These are phyloP conservation scores for Kurtzmaniella quercitrusa DNA, from an alignment of 1,139 yeast species.

Conservation along the genomic window DNA sequence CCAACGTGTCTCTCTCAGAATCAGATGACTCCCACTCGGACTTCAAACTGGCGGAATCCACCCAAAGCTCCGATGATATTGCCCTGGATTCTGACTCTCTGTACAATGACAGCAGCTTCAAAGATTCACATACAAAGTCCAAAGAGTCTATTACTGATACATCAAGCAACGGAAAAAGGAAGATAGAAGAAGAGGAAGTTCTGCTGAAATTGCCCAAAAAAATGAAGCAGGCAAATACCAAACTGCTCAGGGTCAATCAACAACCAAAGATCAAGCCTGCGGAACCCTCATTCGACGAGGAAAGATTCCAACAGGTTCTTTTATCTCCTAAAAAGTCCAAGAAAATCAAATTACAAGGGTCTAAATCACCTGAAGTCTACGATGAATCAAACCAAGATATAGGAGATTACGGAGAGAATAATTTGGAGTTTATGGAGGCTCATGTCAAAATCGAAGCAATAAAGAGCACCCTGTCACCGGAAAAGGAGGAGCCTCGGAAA, in stretches of 20 bases:
- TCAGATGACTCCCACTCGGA: not conserved
- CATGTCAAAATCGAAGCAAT: constrained; percentile 9
- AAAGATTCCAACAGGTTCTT: constrained; percentile 10
- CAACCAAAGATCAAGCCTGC: not conserved
- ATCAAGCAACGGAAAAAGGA: not conserved
- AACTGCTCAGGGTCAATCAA: not conserved
- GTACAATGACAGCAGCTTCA: not conserved
- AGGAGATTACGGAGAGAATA: constrained; percentile 35
- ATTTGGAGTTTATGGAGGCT: constrained; percentile 23
- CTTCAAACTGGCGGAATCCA: not conserved
- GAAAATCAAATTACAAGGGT: constrained; percentile 15
- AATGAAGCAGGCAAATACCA: not conserved
- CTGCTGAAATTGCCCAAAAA: not conserved
- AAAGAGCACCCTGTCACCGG: not conserved
- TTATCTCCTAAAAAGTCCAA: constrained; percentile 13
- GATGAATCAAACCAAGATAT: constrained; percentile 30
- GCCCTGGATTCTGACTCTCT: not conserved
- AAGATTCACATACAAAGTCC: not conserved
- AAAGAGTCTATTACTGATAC: not conserved
- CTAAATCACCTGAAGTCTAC: constrained; percentile 16
- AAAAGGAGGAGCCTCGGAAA: not conserved
- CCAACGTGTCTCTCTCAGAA: too few species aligned
- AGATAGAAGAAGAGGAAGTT: not conserved
- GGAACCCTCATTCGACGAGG: constrained; percentile 8
- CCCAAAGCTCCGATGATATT: not conserved